Evolutionary conservation across 192 early-diverging fungal genomes (phyloP).

Genomic region (Entomortierella chlamydospora): DNA sequence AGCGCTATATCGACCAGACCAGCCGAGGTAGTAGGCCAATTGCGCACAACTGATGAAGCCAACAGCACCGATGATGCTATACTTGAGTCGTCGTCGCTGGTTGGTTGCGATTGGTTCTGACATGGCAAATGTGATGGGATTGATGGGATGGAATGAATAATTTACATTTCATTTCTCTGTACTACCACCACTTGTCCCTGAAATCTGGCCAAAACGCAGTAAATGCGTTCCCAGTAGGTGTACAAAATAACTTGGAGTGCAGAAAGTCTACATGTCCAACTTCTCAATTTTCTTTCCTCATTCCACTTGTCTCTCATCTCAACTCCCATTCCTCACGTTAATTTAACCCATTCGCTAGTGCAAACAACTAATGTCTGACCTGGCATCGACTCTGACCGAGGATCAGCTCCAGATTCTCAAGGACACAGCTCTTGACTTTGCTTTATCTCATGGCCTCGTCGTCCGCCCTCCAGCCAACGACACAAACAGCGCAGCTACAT

Average conservation of each 20-base stretch:
- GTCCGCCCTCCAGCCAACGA: slow-evolving; percentile 69
- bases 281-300: too few relatives aligned
- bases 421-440: slow-evolving; percentile 83
- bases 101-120: background rate
- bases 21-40: slow-evolving; percentile 20
- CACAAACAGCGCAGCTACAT: slow-evolving; percentile 22
- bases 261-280: too few relatives aligned
- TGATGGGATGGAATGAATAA: too few relatives aligned
- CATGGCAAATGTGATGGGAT: too few relatives aligned
- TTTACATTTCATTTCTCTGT: too few relatives aligned
- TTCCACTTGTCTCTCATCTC: background rate
- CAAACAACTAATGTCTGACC: slow-evolving; percentile 20
- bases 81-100: slow-evolving; percentile 10
- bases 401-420: slow-evolving; percentile 56
- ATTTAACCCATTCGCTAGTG: background rate
- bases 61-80: slow-evolving; percentile 10
- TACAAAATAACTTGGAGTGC: too few relatives aligned
- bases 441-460: slow-evolving; percentile 84
- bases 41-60: slow-evolving; percentile 13
- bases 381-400: slow-evolving; percentile 38
- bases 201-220: background rate
- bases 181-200: too few relatives aligned
- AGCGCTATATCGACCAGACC: slow-evolving; percentile 10
- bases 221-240: background rate
- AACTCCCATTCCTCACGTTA: background rate